Evolutionary conservation across 2,329 filamentous ascomycete genomes (phyloP), one percentile per base, ranked within the genome.

Genomic region (Alternaria sp.): DNA sequence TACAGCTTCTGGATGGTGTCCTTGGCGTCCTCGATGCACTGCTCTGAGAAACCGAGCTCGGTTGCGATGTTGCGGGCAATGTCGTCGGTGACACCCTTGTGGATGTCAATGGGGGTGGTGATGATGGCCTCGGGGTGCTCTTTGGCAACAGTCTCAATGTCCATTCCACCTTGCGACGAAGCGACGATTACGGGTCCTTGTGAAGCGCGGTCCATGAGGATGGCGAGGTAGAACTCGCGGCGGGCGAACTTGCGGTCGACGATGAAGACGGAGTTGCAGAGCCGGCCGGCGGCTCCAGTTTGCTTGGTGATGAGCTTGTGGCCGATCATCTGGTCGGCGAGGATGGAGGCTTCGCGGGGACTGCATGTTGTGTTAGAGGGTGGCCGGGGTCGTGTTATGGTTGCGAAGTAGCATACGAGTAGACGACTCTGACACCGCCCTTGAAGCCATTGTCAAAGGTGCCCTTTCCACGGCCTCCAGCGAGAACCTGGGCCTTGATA

Each of bases 301-400:
- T 99, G 96, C 90, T 99, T 99, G 83, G 96, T 99, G 84, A 99
- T 89, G 83, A 99, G 93, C 85, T 97, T 97, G 86, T 99, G 95
- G 80, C 96, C 96, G 83, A 99, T 98, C 96, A 99, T 99, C 87
- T 99, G 94, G 75, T 95, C 89, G 74, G 96, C 95, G 81, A 99
- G 97, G 90, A 98, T 97, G 87, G 93, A 92, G 79, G 96, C 96
- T 87, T 90, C 88, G 76, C 93, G 94, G 64, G 96, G 93, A 65
- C 88, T 90, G 68, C 49, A 64, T 52, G 40, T 17, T 57, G 36
- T 60, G 69, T 74, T 66, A 73, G 62, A 49, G 13, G 21, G 13
- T 52, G 44, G 25, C 10, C 30, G 52, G 11, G 30, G 46, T 23
- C 52, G 36, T n/a, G 55, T 21, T 10, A 46, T 53, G 15, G 59